Conservation (phyloP, 257 asterid species). For the Penstemon davidsonii region DNA sequence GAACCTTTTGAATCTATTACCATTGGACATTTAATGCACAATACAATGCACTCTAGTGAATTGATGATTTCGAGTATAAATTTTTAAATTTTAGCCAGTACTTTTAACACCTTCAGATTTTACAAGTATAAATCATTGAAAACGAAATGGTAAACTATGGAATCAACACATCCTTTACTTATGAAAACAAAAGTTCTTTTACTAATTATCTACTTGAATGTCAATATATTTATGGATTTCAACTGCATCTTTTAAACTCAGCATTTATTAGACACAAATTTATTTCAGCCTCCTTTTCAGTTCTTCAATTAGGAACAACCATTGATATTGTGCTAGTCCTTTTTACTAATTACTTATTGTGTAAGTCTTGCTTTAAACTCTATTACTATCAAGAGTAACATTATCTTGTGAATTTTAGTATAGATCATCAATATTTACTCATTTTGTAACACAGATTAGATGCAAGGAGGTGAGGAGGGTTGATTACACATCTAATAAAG, state of each 20-base stretch:
- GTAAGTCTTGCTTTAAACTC: neutral
- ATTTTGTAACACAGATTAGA: conserved; percentile 57
- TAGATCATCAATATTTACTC: conserved; percentile 17
- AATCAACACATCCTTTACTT: neutral
- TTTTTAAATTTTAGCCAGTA: neutral
- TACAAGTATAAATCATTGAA: conserved; percentile 3
- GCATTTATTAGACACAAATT: conserved; percentile 6
- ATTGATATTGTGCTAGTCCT: neutral
- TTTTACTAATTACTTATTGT: neutral
- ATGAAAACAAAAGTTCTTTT: neutral
- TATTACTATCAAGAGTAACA: neutral
- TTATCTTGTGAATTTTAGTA: neutral
- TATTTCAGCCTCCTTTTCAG: neutral
- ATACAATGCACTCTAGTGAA: neutral
- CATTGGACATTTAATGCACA: neutral
- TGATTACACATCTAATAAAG: conserved; percentile 42
- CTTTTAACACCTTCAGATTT: conserved; percentile 15
- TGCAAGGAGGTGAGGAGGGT: conserved; percentile 85
- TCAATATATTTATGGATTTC: neutral
- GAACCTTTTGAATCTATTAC: neutral
- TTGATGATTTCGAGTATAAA: neutral
- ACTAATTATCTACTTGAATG: neutral
- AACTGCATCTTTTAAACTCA: neutral
- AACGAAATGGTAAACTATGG: neutral
- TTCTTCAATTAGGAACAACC: neutral